These are phyloP conservation scores for Tolypocladium endophyticum DNA, from an alignment of 2,329 filamentous ascomycete species.

Conservation along the genomic window DNA sequence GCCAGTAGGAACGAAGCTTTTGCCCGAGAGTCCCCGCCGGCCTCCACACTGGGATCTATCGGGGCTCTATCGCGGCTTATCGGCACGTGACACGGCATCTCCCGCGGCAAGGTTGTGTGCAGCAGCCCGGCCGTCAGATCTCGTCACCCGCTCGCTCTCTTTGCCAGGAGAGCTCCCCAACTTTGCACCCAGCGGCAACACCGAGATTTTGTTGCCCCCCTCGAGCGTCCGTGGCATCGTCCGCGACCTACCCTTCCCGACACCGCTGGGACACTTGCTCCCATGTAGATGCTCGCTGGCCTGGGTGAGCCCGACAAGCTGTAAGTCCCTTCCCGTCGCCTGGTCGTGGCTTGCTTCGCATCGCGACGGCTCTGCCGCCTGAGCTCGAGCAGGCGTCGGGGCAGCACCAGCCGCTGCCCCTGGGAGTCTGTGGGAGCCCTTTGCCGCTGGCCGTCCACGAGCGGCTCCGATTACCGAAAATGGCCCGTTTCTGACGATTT, in stretches of 20 bases:
- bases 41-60: too few relatives aligned
- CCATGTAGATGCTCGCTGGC: constrained; percentile 24
- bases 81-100: constrained; percentile 22
- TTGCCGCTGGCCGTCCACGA: background rate
- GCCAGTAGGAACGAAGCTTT: too few relatives aligned
- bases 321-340: constrained; percentile 15
- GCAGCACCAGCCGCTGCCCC: background rate
- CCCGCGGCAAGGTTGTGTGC: constrained; percentile 16
- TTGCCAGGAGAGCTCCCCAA: constrained; percentile 21
- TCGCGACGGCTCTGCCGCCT: constrained; percentile 8
- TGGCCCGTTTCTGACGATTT: background rate
- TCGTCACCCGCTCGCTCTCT: constrained; percentile 17
- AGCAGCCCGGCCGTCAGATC: constrained; percentile 15
- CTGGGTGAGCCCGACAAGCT: constrained; percentile 21
- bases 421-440: background rate
- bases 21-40: too few relatives aligned
- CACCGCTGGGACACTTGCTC: constrained; percentile 10
- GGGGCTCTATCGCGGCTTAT: constrained; percentile 17
- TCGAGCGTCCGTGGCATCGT: background rate
- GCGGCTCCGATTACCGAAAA: background rate
- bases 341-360: constrained; percentile 7
- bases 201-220: background rate
- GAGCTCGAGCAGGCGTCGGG: background rate
- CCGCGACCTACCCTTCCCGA: background rate
- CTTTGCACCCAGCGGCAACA: constrained; percentile 16